These are phyloP conservation scores for Butyriboletus appendiculatus DNA, from an alignment of 1,284 basidiomycete species.

Conservation along the genomic window DNA sequence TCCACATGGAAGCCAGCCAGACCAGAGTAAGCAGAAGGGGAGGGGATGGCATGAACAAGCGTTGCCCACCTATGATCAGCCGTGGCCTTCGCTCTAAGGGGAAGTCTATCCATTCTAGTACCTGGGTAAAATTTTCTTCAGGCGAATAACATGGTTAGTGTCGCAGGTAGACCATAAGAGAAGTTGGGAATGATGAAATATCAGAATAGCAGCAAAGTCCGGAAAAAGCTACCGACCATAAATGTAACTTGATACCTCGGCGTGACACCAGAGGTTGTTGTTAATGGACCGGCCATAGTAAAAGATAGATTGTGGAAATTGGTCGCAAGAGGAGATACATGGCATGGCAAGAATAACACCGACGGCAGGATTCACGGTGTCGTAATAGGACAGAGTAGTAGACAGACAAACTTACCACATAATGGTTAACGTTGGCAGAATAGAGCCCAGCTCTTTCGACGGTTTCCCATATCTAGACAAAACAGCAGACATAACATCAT, in stretches of 20 bases:
- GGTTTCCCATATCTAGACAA: constrained; percentile 81
- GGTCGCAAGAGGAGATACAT: neutral
- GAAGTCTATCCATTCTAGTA: constrained; percentile 75
- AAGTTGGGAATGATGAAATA: neutral
- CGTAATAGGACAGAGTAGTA: neutral
- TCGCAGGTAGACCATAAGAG: neutral
- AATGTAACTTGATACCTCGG: constrained; percentile 78
- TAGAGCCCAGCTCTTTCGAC: constrained; percentile 67
- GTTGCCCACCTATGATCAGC: constrained; percentile 65
- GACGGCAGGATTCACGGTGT: too few relatives aligned
- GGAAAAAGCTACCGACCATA: constrained; percentile 45
- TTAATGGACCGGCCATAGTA: constrained; percentile 72
- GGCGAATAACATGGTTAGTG: constrained; percentile 3
- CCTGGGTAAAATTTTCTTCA: constrained; percentile 64
- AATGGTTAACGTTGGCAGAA: constrained; percentile 77
- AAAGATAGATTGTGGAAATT: neutral
- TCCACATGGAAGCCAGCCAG: neutral
- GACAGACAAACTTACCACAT: constrained; percentile 70
- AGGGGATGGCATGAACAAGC: neutral
- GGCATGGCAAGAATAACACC: neutral
- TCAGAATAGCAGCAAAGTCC: neutral
- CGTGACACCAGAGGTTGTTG: constrained; percentile 58
- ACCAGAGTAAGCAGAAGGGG: neutral
- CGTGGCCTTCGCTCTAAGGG: constrained; percentile 63
- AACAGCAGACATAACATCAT: neutral